Conservation (phyloP, 2,329 filamentous ascomycete genomes). For the Cladosporium phlei region DNA sequence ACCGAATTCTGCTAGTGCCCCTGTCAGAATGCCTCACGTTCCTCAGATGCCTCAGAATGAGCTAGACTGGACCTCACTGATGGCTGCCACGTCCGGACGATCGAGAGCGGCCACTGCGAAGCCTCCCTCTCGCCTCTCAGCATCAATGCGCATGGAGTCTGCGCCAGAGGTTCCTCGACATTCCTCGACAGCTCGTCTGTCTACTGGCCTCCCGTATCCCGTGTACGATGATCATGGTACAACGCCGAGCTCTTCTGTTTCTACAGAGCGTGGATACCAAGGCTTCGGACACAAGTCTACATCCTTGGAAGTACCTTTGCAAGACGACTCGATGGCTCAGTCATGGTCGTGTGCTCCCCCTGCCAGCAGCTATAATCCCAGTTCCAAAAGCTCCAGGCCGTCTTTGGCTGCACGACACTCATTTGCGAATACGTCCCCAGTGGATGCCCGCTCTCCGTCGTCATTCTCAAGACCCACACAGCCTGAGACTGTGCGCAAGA, state of each 20-base stretch:
- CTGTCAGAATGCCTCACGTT: slow-evolving; percentile 13
- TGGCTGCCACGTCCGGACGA: slow-evolving; percentile 13
- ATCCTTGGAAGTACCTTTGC: slow-evolving; percentile 17
- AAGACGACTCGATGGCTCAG: slow-evolving; percentile 10
- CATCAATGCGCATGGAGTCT: slow-evolving; percentile 13
- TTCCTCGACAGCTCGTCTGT: slow-evolving; percentile 8
- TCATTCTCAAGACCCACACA: slow-evolving; percentile 7
- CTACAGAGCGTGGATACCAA: slow-evolving; percentile 40
- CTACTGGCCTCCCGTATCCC: slow-evolving; percentile 15
- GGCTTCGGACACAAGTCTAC: slow-evolving; percentile 25
- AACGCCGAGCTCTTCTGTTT: slow-evolving; percentile 36
- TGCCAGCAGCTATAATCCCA: slow-evolving; percentile 14
- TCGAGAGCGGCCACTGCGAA: slow-evolving; percentile 1
- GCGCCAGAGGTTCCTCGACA: slow-evolving; percentile 12
- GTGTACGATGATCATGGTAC: slow-evolving; percentile 28
- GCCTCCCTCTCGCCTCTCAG: slow-evolving; percentile 9
- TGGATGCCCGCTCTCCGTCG: slow-evolving; percentile 14
- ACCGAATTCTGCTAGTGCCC: slow-evolving; percentile 22
- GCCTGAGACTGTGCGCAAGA: slow-evolving; percentile 8
- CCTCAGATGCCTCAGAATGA: slow-evolving; percentile 28
- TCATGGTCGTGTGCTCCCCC: slow-evolving; percentile 19
- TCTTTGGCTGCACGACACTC: slow-evolving; percentile 14
- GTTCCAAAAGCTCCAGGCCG: slow-evolving; percentile 1
- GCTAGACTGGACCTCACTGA: slow-evolving; percentile 26
- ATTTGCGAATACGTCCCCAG: slow-evolving; percentile 12